Evolutionary conservation across 208 protist genomes (phyloP), one percentile per base, ranked within the genome.

Genomic region (Leishmania tropica): DNA sequence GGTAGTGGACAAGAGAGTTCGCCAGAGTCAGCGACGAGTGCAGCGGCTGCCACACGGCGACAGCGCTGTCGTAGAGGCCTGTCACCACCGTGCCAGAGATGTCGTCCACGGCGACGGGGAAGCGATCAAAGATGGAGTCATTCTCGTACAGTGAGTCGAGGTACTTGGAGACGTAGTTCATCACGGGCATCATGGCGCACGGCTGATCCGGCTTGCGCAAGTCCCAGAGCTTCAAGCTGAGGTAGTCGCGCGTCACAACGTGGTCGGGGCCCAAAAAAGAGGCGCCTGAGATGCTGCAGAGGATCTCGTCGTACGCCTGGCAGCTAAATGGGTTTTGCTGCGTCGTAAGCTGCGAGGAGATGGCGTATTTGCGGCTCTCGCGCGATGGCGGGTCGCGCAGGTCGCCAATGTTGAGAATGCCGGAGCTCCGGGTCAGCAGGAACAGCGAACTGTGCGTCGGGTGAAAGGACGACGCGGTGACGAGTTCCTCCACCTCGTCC

Each of bases 221-320:
- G 65, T 98, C 95, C 93, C 95, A 98, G 31, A 98, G 83, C 86
- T 96, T 96, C 28, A 98, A 83, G 42, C 92, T 95, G 15, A 95
- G 79, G 84, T 96, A 96, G 81, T 98, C 95, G 56, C 95, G 93
- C 15, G 93, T 95, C 54, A 98, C 87, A 70, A 98, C 87, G 85
- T 97, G 91, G 68, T 94, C 87, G 40, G 92, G 83, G 40, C 91
- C 91, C 8, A 96, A 70, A 81, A 97, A 97, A 28, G 92, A 88
- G 15, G 95, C 95, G 24, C 84, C 88, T 11, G 93, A 97, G 81
- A 97, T 93, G 80, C 89, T 95, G 86, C 92, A 94, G 40, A 96
- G 86, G 62, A 98, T 95, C 54, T 98, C 95, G 78, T 94, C 86
- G 86, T 96, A 96, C 5, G 87, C 76, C 31, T 82, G 83, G 70